Evolutionary conservation across 2,329 filamentous ascomycete species (phyloP), one percentile per base, ranked within the genome.

Genomic region (Ilyonectria mors-panacis): DNA sequence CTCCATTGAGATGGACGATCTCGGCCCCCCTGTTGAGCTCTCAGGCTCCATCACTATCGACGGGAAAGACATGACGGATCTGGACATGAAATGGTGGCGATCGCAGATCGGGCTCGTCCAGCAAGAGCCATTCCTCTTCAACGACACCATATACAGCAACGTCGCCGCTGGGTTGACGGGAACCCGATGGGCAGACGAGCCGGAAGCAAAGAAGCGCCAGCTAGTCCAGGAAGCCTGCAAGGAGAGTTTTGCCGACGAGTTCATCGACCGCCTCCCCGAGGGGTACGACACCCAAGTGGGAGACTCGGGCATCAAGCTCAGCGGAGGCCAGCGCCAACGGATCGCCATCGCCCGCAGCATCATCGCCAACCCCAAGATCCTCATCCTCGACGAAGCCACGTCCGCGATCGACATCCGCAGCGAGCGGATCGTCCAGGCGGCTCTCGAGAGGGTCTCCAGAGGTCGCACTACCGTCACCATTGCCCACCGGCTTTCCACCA

Each of bases 251-350:
- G 91, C 91, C 0, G 87, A 92, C 70, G 91, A 92, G 66, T 93
- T 92, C 72, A 91, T 93, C 63, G 84, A 87, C 51, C 85, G 86
- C 21, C 81, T 93, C 3, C 91, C 91, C 2, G 80, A 93, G 82
- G 88, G 89, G 1, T 95, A 95, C 75, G 86, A 92, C 6, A 94
- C 93, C 0, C 80, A 87, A 8, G 93, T 96, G 1, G 94, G 94
- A 1, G 93, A 95, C 75, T 87, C 88, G 28, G 94, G 94, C 5
- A 91, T 92, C 54, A 94, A 93, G 76, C 83, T 97, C 1, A 94
- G 92, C 13, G 92, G 93, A 17, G 94, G 94, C 1, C 94, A 97
- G 78, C 88, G 93, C n/a, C 94, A 97, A 77, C 88, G 94, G 6
- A 86, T 97, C 26, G 92, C 93, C 2, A 94, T 94, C 68, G 92